Base-by-base conservation (phyloP, 2,329 filamentous ascomycete genomes). In the Boeremia lycopersici region DNA sequence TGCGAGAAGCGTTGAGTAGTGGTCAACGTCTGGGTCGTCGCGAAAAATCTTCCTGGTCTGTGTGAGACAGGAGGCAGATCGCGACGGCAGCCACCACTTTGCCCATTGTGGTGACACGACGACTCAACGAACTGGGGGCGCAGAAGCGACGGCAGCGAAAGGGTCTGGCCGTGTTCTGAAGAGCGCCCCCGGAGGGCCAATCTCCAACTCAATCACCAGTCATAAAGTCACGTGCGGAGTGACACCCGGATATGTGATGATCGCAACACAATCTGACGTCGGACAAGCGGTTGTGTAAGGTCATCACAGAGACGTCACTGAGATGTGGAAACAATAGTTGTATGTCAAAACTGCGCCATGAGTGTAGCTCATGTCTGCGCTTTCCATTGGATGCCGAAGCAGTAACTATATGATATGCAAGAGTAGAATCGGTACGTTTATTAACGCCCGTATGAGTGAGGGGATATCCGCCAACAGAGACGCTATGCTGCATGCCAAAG, bases 1-100 rank as follows among this genome's bases (percentile, higher is more conserved):
- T 45, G 52, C 59, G 46, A 28, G 45, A 50, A 46, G 52, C 42
- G 46, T 47, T 50, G 46, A 47, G 52, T 23, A 19, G 46, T 47
- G 31, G n/a, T 59, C 57, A 29, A 48, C 52, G 44, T 59, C 57
- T 64, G 57, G 53, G 62, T 67, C 58, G 46, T 48, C 48, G 58
- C 43, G 57, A 64, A 67, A 67, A 59, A 44, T 65, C 61, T 65
- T 63, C 57, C 57, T 66, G 50, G 63, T 51, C 47, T 47, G 48
- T 42, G 55, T 59, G 52, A 33, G 44, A 60, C 52, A 53, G 50
- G 45, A 62, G 43, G 47, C 55, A 49, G 36, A 41, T 41, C 28
- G 56, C 57, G 51, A 46, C 33, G 50, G 41, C 50, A 50, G 48
- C 54, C 53, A 51, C 45, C 54, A 46, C 43, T 36, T 59, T 61